Percentiles rank a stretch among this genome's conserved stretches.
These are phyloP conservation scores for Cylindrotheca fusiformis DNA, from an alignment of 108 stramenopile species.

Conservation along the genomic window DNA sequence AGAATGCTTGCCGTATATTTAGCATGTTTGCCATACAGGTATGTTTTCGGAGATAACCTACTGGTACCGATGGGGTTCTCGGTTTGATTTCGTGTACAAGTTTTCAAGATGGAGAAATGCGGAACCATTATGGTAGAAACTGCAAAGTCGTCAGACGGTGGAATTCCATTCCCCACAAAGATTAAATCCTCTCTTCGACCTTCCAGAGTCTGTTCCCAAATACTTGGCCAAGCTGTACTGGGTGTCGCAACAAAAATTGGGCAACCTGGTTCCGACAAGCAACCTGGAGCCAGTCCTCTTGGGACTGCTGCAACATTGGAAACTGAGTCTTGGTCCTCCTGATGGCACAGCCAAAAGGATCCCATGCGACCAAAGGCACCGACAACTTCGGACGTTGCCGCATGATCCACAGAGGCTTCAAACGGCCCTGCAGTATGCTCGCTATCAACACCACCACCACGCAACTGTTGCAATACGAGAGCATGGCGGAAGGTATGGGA, in stretches of 20 bases:
- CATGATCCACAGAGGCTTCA: not conserved
- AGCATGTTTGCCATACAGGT: slow-evolving; percentile 64
- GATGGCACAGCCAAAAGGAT: slow-evolving; percentile 28
- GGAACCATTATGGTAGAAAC: slow-evolving; percentile 36
- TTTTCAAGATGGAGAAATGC: slow-evolving; percentile 39
- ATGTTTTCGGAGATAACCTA: slow-evolving; percentile 46
- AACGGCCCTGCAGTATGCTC: too few species aligned
- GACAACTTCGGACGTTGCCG: slow-evolving; percentile 30
- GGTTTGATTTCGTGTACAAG: not conserved
- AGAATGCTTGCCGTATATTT: slow-evolving; percentile 26
- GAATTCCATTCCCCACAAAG: slow-evolving; percentile 55
- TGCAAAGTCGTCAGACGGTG: slow-evolving; percentile 17
- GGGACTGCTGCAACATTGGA: slow-evolving; percentile 23
- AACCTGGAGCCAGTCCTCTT: slow-evolving; percentile 61
- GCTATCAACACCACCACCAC: too few species aligned
- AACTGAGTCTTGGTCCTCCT: not conserved
- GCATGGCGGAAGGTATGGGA: too few species aligned
- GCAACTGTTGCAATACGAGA: too few species aligned
- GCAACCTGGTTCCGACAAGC: slow-evolving; percentile 21
- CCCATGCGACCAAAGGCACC: slow-evolving; percentile 38
- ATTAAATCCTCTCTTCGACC: slow-evolving; percentile 57
- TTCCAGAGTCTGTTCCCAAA: slow-evolving; percentile 43
- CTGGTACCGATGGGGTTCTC: slow-evolving; percentile 15
- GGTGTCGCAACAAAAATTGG: slow-evolving; percentile 64
- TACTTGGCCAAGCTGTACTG: slow-evolving; percentile 30